Conservation (phyloP, 2,329 filamentous ascomycete species). For the Biscogniauxia marginata region DNA sequence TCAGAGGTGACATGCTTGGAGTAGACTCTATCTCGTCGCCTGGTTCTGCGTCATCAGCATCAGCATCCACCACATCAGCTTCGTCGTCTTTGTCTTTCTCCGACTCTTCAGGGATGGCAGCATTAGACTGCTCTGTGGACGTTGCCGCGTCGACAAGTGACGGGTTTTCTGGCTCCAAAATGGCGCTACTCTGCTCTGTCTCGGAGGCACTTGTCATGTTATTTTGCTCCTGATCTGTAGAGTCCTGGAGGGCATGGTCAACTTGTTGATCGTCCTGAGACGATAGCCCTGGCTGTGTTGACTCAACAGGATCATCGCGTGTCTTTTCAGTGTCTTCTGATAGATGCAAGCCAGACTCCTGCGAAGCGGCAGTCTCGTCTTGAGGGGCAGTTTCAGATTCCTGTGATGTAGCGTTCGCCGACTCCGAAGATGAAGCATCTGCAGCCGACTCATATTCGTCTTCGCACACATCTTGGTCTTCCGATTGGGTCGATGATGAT, state of each 20-base stretch:
- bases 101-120: not conserved
- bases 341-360: not conserved
- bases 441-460: conserved; percentile 3
- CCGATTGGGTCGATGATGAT: conserved; percentile 11
- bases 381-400: not conserved
- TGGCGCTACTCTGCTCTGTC: not conserved
- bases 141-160: not conserved
- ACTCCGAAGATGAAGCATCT: conserved; percentile 3
- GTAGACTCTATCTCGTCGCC: conserved; percentile 15
- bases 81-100: not conserved
- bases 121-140: not conserved
- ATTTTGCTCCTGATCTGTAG: no score
- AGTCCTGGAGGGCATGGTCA: no score
- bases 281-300: no score
- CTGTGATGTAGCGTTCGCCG: not conserved
- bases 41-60: conserved; percentile 10
- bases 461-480: not conserved
- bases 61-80: conserved; percentile 18
- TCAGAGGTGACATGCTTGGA: conserved; percentile 37
- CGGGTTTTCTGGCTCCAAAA: not conserved
- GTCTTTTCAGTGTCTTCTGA: not conserved
- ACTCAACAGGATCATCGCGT: no score
- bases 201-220: no score
- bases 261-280: no score
- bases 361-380: not conserved